Conservation (phyloP, 371 early-diverging fungal genomes). For the Mucor saturninus region DNA sequence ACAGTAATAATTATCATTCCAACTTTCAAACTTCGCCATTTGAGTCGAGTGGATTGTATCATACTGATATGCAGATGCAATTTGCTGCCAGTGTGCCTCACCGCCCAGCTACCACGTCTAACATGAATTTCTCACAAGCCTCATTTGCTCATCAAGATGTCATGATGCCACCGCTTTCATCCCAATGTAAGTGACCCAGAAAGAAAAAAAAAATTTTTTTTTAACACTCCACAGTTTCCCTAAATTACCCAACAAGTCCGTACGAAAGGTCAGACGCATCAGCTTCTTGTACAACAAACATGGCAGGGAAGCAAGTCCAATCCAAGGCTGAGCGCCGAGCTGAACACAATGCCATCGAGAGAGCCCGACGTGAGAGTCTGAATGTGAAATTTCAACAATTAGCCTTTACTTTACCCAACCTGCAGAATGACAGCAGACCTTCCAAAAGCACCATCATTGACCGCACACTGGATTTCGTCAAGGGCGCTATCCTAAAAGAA, state of each 20-base stretch:
- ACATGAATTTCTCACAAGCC: background rate
- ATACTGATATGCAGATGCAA: conserved; percentile 24
- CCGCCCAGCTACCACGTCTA: conserved; percentile 8
- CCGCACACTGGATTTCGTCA: conserved; percentile 64
- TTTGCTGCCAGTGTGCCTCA: conserved; percentile 35
- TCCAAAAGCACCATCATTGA: conserved; percentile 78
- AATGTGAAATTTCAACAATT: conserved; percentile 76
- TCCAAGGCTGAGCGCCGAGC: conserved; percentile 70
- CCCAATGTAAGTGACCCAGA: conserved; percentile 16
- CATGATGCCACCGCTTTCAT: conserved; percentile 4
- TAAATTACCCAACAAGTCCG: conserved; percentile 17
- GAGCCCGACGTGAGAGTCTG: conserved; percentile 75
- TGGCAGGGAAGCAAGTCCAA: conserved; percentile 22
- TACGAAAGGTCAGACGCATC: conserved; percentile 20
- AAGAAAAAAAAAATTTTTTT: background rate
- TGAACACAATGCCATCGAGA: conserved; percentile 78
- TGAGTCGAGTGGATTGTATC: conserved; percentile 14
- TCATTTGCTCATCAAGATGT: conserved; percentile 13
- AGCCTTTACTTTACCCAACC: conserved; percentile 70
- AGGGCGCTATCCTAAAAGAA: conserved; percentile 41
- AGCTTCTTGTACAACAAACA: background rate
- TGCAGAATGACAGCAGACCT: conserved; percentile 71
- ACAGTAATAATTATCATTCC: conserved; percentile 4
- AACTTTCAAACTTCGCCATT: conserved; percentile 18
- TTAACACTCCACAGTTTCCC: conserved; percentile 12